Conservation (phyloP, 208 protist species). For the Leishmania turanica region DNA sequence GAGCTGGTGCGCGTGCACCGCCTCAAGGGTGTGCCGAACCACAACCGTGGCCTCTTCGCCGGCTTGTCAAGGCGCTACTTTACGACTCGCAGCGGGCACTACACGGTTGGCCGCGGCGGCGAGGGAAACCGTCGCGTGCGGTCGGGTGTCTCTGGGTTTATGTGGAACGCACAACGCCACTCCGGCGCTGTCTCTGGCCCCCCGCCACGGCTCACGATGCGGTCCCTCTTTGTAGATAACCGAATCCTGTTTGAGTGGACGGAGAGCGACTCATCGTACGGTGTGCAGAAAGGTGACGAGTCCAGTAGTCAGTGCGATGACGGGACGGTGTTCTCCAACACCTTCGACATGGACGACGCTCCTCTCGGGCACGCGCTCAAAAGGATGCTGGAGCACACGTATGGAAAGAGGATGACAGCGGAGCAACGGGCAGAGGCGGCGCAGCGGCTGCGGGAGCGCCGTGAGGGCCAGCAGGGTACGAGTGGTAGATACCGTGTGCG, state of each 20-base stretch:
- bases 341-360: neutral
- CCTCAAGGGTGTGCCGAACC: conserved; percentile 47
- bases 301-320: neutral
- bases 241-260: conserved; percentile 10
- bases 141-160: conserved; percentile 41
- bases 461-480: conserved; percentile 13
- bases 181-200: neutral
- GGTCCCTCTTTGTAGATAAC: conserved; percentile 1
- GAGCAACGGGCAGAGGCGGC: conserved; percentile 36
- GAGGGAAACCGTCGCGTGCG: conserved; percentile 33
- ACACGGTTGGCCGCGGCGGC: conserved; percentile 30
- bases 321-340: neutral
- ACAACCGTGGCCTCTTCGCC: conserved; percentile 72
- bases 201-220: conserved; percentile 10
- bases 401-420: conserved; percentile 41
- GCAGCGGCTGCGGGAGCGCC: conserved; percentile 30
- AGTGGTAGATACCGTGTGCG: neutral
- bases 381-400: conserved; percentile 37
- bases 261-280: neutral
- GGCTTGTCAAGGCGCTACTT: conserved; percentile 26
- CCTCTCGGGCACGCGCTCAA: conserved; percentile 11
- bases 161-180: conserved; percentile 14
- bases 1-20: conserved; percentile 55
- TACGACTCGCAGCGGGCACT: conserved; percentile 52
- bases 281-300: neutral